These are phyloP conservation scores for Zostera marina DNA, from an alignment of 116 monocot species.

Conservation along the genomic window DNA sequence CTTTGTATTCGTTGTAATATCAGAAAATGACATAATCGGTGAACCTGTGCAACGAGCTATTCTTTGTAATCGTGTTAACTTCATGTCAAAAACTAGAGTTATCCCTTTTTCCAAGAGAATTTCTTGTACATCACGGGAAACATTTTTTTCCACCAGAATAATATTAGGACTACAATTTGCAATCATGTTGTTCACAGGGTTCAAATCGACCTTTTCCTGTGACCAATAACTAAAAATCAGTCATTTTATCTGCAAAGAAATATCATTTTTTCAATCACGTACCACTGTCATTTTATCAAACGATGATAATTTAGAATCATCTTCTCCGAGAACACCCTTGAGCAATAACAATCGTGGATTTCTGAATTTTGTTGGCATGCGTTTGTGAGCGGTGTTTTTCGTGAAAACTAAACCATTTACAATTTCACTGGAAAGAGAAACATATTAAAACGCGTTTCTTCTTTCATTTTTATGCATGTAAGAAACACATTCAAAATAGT, in stretches of 20 bases:
- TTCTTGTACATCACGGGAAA: slow-evolving; percentile 77
- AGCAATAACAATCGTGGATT: slow-evolving; percentile 66
- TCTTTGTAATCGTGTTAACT: slow-evolving; percentile 54
- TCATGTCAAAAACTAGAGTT: slow-evolving; percentile 78
- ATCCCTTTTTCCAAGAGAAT: slow-evolving; percentile 47
- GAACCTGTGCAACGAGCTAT: slow-evolving; percentile 83
- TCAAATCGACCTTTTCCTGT: slow-evolving; percentile 60
- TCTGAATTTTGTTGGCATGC: slow-evolving; percentile 65
- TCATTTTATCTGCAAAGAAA: not conserved
- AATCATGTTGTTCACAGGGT: slow-evolving; percentile 43
- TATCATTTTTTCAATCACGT: not conserved
- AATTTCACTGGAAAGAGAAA: slow-evolving; percentile 52
- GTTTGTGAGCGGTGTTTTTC: slow-evolving; percentile 88
- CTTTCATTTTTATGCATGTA: not conserved
- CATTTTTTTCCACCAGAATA: slow-evolving; percentile 86
- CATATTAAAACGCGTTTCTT: not conserved
- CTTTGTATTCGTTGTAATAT: slow-evolving; percentile 20
- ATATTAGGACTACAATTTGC: slow-evolving; percentile 60
- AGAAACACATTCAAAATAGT: not conserved
- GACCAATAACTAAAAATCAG: slow-evolving; percentile 4
- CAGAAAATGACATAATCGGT: slow-evolving; percentile 40
- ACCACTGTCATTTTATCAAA: slow-evolving; percentile 77
- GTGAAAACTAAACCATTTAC: slow-evolving; percentile 88
- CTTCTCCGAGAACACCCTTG: slow-evolving; percentile 46
- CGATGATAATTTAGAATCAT: slow-evolving; percentile 59